Base-by-base conservation (phyloP, 495 filamentous ascomycete genomes). In the Trichoderma virens region DNA sequence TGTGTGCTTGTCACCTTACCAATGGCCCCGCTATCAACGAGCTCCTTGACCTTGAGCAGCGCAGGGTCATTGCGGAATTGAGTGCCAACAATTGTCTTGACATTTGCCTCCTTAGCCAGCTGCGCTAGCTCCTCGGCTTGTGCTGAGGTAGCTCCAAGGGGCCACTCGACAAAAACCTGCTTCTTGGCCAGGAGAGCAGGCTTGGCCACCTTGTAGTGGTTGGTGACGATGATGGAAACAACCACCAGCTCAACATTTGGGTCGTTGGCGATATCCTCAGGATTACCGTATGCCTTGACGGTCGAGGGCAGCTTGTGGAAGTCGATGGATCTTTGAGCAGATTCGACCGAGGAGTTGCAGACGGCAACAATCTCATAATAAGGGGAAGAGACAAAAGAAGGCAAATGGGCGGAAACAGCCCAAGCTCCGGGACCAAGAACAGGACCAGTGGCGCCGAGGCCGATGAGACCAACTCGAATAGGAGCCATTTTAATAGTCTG, bases 111-210 rank as follows among this genome's bases (percentile, higher is more conserved):
- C 31, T 63, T 62, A 9, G 76, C 77, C 23, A 75, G 61, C 54
- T 78, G 45, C 11, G 75, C 72, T 8, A 76, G 66, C 63, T 80
- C 71, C 61, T 77, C 75, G 3, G 67, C 64, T 28, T 72, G 61
- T 20, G 47, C 34, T 18, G 70, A 23, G 59, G 31, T 69, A 0
- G 66, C 67, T 18, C 60, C 73, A 6, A 75, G 66, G 18, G 72
- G 77, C 83, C 83, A 85, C 67, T 85, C 83, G n/a, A 82, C 75
- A 59, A 78, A 84, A 35, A 80, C 76, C 54, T 75, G 67, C 66
- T 85, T 85, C 14, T 76, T 74, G 13, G 78, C 75, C 54, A 72
- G 59, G 11, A 86, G 63, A 14, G 72, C 78, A 2, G 82, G 78
- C 56, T 74, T 69, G 39, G 79, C 71, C 11, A 79, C 72, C 20